These are phyloP conservation scores for Persicaria maculosa DNA, from an alignment of 148 eudicot species.

Conservation along the genomic window DNA sequence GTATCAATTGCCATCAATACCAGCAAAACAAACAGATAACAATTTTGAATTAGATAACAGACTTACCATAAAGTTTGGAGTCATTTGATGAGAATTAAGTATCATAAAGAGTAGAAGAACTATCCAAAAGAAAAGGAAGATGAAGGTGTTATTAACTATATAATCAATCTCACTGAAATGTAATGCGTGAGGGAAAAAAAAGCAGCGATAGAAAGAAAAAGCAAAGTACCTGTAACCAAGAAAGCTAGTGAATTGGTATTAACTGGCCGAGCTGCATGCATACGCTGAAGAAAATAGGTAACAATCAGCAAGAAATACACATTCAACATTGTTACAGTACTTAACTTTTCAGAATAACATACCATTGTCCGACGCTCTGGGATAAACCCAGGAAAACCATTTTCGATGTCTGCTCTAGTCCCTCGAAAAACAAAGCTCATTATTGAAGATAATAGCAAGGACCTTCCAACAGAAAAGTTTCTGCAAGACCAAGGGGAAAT, in stretches of 20 bases:
- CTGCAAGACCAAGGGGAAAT: neutral
- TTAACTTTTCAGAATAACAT: constrained; percentile 10
- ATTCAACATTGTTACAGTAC: neutral
- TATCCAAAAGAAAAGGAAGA: constrained; percentile 27
- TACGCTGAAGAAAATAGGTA: constrained; percentile 49
- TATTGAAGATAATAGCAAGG: constrained; percentile 13
- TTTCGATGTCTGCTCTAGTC: constrained; percentile 67
- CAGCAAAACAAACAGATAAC: constrained; percentile 6
- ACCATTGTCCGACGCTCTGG: constrained; percentile 86
- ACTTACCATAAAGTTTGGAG: constrained; percentile 85
- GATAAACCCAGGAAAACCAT: constrained; percentile 67
- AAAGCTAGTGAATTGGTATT: constrained; percentile 84
- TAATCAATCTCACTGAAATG: neutral
- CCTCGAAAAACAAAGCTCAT: constrained; percentile 99
- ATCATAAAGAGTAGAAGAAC: constrained; percentile 89
- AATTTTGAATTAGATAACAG: neutral
- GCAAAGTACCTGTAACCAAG: constrained; percentile 70
- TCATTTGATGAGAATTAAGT: constrained; percentile 87
- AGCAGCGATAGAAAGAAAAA: neutral
- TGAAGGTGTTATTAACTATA: constrained; percentile 7
- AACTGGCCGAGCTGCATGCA: constrained; percentile 74
- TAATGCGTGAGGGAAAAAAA: neutral
- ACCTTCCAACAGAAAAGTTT: neutral
- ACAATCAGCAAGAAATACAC: constrained; percentile 9
- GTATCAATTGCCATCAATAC: neutral